These are phyloP conservation scores for Diaporthe longicolla DNA, from an alignment of 2,329 filamentous ascomycete species.

Conservation along the genomic window DNA sequence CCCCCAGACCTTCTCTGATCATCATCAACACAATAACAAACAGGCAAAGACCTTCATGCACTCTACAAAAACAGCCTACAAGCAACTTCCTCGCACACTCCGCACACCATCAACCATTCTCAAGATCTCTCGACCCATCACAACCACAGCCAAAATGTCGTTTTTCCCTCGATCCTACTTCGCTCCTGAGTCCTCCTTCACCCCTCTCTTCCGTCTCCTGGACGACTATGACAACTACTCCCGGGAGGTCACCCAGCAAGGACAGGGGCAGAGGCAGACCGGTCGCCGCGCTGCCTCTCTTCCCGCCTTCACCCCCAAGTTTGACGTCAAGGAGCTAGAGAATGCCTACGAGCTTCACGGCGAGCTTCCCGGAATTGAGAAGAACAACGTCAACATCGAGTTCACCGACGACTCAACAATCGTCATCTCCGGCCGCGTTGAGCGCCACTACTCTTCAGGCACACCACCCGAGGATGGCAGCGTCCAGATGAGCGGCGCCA, in stretches of 20 bases:
- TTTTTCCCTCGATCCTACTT: constrained; percentile 70
- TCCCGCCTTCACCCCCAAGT: constrained; percentile 79
- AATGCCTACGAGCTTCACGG: constrained; percentile 82
- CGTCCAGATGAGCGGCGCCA: constrained; percentile 54
- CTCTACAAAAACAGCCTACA: constrained; percentile 40
- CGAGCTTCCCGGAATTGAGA: constrained; percentile 82
- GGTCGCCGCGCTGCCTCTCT: constrained; percentile 50
- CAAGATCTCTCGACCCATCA: constrained; percentile 48
- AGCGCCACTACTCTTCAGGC: constrained; percentile 73
- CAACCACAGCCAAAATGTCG: constrained; percentile 65
- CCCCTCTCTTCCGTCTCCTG: constrained; percentile 74
- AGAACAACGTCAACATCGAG: constrained; percentile 82
- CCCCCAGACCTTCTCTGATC: not conserved
- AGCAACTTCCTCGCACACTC: constrained; percentile 38
- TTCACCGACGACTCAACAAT: constrained; percentile 84
- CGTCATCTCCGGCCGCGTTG: constrained; percentile 77
- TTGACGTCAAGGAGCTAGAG: constrained; percentile 81
- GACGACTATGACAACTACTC: constrained; percentile 74
- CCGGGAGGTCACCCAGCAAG: constrained; percentile 51
- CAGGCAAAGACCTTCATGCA: constrained; percentile 35
- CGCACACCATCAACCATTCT: constrained; percentile 34
- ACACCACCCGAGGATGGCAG: constrained; percentile 64
- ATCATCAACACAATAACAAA: constrained; percentile 34
- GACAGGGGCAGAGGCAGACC: not conserved
- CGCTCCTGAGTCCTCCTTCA: constrained; percentile 64